A percentile compares a stretch with the other conserved stretches of the same genome.
phyloP scores from a whole-genome alignment of 2,329 filamentous ascomycete species.

The Fusarium sp. region DNA sequence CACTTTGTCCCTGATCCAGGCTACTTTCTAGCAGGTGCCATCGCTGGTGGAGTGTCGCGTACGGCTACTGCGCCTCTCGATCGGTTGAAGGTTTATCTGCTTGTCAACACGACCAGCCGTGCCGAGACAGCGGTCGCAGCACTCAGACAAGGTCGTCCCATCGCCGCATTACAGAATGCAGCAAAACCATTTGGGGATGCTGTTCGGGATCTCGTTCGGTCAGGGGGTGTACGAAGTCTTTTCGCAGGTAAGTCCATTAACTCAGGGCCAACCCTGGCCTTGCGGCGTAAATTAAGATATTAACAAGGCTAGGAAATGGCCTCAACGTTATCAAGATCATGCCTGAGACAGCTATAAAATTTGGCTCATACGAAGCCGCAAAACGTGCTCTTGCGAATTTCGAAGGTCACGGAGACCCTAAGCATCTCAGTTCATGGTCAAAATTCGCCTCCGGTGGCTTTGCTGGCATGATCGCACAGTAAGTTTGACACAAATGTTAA shows the following conservation, averaged over 20 bases:
- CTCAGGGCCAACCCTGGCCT: background rate
- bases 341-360: slow-evolving; percentile 98
- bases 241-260: slow-evolving; percentile 81
- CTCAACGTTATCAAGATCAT: slow-evolving; percentile 98
- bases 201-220: slow-evolving; percentile 82
- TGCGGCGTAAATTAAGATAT: background rate
- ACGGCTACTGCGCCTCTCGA: slow-evolving; percentile 97
- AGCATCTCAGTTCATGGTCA: slow-evolving; percentile 82
- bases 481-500: slow-evolving; percentile 51
- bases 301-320: slow-evolving; percentile 79
- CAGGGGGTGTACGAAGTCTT: slow-evolving; percentile 87
- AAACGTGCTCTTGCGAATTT: slow-evolving; percentile 88
- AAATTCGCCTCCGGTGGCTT: slow-evolving; percentile 93
- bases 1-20: slow-evolving; percentile 87
- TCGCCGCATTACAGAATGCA: slow-evolving; percentile 74
- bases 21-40: slow-evolving; percentile 96
- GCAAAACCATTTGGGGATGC: slow-evolving; percentile 79
- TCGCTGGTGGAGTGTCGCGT: slow-evolving; percentile 93
- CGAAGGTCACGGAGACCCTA: slow-evolving; percentile 88
- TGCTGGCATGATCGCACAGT: slow-evolving; percentile 95
- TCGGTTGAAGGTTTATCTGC: slow-evolving; percentile 95
- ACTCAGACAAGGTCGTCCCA: slow-evolving; percentile 76
- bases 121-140: slow-evolving; percentile 71
- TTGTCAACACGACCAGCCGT: slow-evolving; percentile 79
- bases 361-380: slow-evolving; percentile 95